Base-by-base conservation (phyloP, 208 protist species). In the Tetramitus jugosus region DNA sequence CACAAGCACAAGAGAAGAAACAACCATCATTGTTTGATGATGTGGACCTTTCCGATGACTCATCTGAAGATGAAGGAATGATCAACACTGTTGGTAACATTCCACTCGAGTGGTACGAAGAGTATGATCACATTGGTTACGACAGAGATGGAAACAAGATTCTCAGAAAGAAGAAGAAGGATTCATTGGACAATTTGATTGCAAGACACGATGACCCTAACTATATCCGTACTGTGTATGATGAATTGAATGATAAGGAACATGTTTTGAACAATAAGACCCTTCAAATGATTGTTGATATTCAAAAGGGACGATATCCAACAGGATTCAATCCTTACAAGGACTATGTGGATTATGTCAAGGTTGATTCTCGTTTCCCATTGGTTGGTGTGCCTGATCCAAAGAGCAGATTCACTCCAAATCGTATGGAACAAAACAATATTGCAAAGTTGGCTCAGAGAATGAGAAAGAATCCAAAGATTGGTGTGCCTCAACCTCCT, bases 81-180 rank as follows among this genome's bases (percentile, higher is more conserved):
- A 39, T 86, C 13, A 96, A 95, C 81, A 91, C 91, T 52, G 88
- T 95, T 2, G 93, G 93, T 14, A 91, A 96, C 82, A 91, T 96
- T 60, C 93, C 93, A 33, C 78, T 96, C 40, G 91, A 93, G 85
- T 96, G 93, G 93, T 96, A 96, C 84, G 91, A 94, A 81, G 93
- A 94, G 60, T 91, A 95, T 76, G 76, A 86, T 26, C 93, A 96
- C 82, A 89, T 91, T 60, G 93, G 93, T 60, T 96, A 96, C 84
- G 92, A 94, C 79, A 78, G 93, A 64, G 88, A 94, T 71, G 93
- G 93, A 17, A 90, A 91, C 53, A 93, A 91, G 77, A 84, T 96
- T 3, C 86, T 94, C 86, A 61, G 31, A 60, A 93, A 93, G 82
- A 86, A 84, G 67, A 86, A 91, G 79, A 84, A 88, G 26, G 89